A percentile compares a stretch with the other conserved stretches of the same genome.
Evolutionary conservation across 169 alveolate genomes (phyloP).

Genomic region (Plasmodium ovale): DNA sequence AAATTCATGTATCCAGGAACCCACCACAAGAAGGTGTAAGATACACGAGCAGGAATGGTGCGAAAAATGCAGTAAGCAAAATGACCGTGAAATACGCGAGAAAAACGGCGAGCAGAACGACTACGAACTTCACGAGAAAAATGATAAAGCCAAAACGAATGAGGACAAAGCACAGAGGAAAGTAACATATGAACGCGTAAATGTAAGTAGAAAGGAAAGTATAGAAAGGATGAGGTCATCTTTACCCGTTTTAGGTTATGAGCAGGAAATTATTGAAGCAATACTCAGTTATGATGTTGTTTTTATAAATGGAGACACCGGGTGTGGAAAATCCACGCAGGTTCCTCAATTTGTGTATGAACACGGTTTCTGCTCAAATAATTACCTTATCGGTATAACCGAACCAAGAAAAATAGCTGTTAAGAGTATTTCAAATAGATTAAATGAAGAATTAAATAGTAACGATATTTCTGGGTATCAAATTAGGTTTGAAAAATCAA

Average conservation of each 20-base stretch:
- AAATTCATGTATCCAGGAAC: no score
- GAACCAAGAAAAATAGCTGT: slow-evolving; percentile 98
- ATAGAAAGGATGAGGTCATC: slow-evolving; percentile 85
- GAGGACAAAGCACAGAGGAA: slow-evolving; percentile 20
- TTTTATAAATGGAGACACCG: slow-evolving; percentile 98
- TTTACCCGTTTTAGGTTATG: slow-evolving; percentile 92
- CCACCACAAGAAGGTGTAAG: no score
- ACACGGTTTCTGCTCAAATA: slow-evolving; percentile 88
- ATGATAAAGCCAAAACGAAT: neutral
- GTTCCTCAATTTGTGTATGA: slow-evolving; percentile 97
- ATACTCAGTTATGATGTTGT: slow-evolving; percentile 92
- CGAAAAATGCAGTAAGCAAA: no score
- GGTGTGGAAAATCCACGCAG: slow-evolving; percentile 98
- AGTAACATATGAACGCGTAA: slow-evolving; percentile 65
- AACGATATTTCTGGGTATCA: slow-evolving; percentile 81
- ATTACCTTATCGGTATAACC: slow-evolving; percentile 91
- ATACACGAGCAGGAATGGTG: no score
- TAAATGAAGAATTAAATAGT: slow-evolving; percentile 82
- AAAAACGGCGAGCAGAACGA: neutral
- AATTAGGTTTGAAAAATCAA: slow-evolving; percentile 91
- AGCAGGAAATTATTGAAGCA: slow-evolving; percentile 94
- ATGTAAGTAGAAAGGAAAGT: slow-evolving; percentile 79
- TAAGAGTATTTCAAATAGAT: slow-evolving; percentile 82
- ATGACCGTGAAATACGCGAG: neutral
- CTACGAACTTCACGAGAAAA: neutral